Evolutionary conservation across 257 asterid genomes (phyloP), one percentile per base, ranked within the genome.

Genomic region (Datura wrightii): DNA sequence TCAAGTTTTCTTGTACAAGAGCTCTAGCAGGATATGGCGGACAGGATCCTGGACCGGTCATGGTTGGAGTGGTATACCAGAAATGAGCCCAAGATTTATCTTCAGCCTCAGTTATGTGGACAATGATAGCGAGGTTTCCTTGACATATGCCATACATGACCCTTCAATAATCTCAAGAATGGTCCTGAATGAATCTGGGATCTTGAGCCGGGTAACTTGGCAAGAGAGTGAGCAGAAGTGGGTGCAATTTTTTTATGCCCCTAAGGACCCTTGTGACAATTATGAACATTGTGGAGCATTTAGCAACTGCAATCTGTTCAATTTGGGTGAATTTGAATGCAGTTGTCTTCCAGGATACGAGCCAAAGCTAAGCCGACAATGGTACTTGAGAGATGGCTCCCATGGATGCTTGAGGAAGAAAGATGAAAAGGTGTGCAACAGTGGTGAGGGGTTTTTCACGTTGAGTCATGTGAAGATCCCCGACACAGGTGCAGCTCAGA

Each of bases 41-140:
- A 83, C 88, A 15, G 96, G 96, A 8, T 78, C 89, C 44, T 91
- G 87, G 90, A 85, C 86, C 15, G 92, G 92, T 70, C 60, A 83
- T 41, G 71, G 86, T 14, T 80, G 83, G 86, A 89, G 85, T 37
- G 91, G 91, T 10, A 79, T 88, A 4, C 90, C 92, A 11, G 90
- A 88, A 44, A 90, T 90, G 92, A 80, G 84, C 44, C 18, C 87
- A 0, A 62, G 78, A 15, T 87, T 80, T 84, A 82, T 87, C 66
- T 85, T 90, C 86, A 87, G 69, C n/a, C 39, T 87, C 53, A 62
- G 3, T 41, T 87, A 85, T 86, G 83, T 86, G 2, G 90, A 85
- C 15, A 85, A 84, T 34, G 71, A 85, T 16, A 85, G 81, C 11
- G 92, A 87, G 59, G 88, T 88, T n/a, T 60, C 58, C 39, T 24